phyloP scores from a whole-genome alignment of 805 yeast species.

The Dipodascopsis uninucleata region DNA sequence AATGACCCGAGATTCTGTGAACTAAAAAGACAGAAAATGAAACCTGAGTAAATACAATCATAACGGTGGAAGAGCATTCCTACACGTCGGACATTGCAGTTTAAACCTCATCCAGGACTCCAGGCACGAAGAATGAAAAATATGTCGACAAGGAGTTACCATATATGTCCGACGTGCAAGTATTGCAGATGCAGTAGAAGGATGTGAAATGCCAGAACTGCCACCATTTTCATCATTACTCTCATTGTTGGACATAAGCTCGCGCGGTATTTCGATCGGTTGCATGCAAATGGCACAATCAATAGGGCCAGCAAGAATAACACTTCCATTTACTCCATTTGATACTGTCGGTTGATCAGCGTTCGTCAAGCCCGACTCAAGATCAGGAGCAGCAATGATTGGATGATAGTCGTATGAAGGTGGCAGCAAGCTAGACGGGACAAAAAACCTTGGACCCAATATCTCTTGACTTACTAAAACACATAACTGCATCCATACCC shows the following conservation, averaged over 20 bases:
- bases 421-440: constrained; percentile 70
- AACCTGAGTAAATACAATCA: too few species aligned
- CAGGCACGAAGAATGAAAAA: constrained; percentile 84
- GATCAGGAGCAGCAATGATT: constrained; percentile 52
- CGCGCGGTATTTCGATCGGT: constrained; percentile 50
- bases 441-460: constrained; percentile 78
- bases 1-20: too few species aligned
- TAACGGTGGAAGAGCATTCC: constrained; percentile 79
- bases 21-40: too few species aligned
- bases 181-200: constrained; percentile 33
- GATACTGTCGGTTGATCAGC: constrained; percentile 34
- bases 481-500: constrained; percentile 60
- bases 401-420: constrained; percentile 83
- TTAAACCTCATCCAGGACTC: constrained; percentile 92
- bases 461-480: constrained; percentile 59
- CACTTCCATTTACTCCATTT: constrained; percentile 11
- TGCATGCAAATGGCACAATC: constrained; percentile 93
- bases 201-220: constrained; percentile 22
- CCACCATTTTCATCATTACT: constrained; percentile 3
- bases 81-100: constrained; percentile 90
- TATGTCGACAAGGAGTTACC: constrained; percentile 81
- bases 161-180: constrained; percentile 38
- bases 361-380: constrained; percentile 44
- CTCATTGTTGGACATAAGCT: constrained; percentile 19
- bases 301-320: constrained; percentile 16